phyloP scores from a whole-genome alignment of 208 protist species.

The Trypanosoma caninum region DNA sequence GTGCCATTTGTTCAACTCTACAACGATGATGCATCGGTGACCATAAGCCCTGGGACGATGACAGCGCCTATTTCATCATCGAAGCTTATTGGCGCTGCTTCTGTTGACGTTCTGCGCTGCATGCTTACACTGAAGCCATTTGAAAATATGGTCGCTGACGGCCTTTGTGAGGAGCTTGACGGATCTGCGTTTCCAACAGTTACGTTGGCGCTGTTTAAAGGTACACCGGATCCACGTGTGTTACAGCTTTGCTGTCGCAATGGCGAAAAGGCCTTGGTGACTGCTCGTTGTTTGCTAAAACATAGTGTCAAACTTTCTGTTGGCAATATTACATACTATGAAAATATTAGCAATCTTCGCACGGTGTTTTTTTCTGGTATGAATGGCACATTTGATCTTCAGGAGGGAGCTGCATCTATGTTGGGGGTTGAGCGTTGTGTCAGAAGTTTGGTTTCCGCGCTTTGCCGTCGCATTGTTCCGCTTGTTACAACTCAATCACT shows the following conservation, averaged over 20 bases:
- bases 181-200: slow-evolving; percentile 59
- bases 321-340: slow-evolving; percentile 63
- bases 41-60: slow-evolving; percentile 73
- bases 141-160: slow-evolving; percentile 60
- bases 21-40: slow-evolving; percentile 83
- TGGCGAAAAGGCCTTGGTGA: slow-evolving; percentile 54
- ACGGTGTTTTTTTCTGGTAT: slow-evolving; percentile 54
- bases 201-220: slow-evolving; percentile 79
- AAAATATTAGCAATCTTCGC: slow-evolving; percentile 81
- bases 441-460: slow-evolving; percentile 53
- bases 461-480: slow-evolving; percentile 51
- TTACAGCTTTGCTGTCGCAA: slow-evolving; percentile 57
- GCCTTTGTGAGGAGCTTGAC: slow-evolving; percentile 69
- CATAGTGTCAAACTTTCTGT: slow-evolving; percentile 72
- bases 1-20: slow-evolving; percentile 91
- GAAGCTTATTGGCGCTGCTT: slow-evolving; percentile 69
- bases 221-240: slow-evolving; percentile 69
- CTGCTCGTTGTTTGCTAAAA: slow-evolving; percentile 62
- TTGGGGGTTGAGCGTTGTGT: slow-evolving; percentile 63
- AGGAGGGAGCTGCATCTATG: slow-evolving; percentile 33
- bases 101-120: slow-evolving; percentile 81
- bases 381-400: slow-evolving; percentile 50
- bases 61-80: slow-evolving; percentile 71
- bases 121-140: slow-evolving; percentile 86
- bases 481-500: slow-evolving; percentile 77